Percentiles rank a stretch among this genome's conserved stretches.
These are phyloP conservation scores for Penicillium lagena DNA, from an alignment of 495 filamentous ascomycete genomes.

Conservation along the genomic window DNA sequence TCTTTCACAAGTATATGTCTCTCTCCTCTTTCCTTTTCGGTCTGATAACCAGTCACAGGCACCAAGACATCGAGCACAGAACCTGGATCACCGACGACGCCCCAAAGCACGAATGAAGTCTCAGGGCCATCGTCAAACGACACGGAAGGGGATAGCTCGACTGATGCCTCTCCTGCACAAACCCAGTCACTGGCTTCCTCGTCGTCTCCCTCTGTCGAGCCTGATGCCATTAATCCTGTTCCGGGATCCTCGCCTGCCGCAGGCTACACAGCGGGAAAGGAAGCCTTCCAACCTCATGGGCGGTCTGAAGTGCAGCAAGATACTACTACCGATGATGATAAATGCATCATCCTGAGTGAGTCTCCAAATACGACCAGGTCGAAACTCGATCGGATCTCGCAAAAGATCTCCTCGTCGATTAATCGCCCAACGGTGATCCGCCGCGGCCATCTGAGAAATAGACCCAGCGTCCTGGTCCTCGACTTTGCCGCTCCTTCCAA, in stretches of 20 bases:
- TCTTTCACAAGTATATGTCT: conserved; percentile 12
- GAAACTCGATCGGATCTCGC: conserved; percentile 38
- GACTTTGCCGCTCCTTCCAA: conserved; percentile 10
- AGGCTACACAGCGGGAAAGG: background rate
- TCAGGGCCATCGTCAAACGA: background rate
- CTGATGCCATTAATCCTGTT: background rate
- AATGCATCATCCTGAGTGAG: background rate
- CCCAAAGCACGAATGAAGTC: background rate
- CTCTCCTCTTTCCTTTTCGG: background rate
- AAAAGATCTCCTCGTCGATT: conserved; percentile 44
- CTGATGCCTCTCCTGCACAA: background rate
- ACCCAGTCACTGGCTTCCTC: background rate
- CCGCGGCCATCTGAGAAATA: conserved; percentile 35
- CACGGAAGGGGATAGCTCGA: background rate
- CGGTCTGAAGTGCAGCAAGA: background rate
- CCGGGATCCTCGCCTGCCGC: background rate
- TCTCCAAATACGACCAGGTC: conserved; percentile 9
- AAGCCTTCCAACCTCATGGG: background rate
- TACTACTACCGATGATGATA: background rate
- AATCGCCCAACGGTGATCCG: conserved; percentile 50
- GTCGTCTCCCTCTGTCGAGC: background rate
- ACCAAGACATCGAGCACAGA: conserved; percentile 10
- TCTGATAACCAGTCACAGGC: conserved; percentile 4
- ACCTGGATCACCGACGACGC: conserved; percentile 3
- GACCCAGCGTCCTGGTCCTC: conserved; percentile 32